A percentile compares a stretch with the other conserved stretches of the same genome.
Conservation (phyloP, 352 stramenopile genomes). For the Phytophthora foliorum region DNA sequence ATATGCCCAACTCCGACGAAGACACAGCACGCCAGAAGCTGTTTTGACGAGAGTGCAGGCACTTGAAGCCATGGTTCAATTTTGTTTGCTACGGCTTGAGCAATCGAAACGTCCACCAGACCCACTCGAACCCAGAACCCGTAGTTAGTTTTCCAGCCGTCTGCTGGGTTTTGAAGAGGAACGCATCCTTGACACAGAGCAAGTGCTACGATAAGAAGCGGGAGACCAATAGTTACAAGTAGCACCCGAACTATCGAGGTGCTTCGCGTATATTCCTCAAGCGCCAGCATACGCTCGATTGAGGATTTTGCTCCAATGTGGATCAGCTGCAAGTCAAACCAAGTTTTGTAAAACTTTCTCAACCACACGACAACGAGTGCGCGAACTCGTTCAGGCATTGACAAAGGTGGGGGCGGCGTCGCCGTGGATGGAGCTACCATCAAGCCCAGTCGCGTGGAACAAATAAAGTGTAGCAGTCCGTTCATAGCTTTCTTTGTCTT, state of each 20-base stretch:
- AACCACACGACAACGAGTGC: too few relatives aligned
- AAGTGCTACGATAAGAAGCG: conserved; percentile 1
- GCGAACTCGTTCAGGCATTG: too few relatives aligned
- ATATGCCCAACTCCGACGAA: background rate
- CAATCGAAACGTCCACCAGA: background rate
- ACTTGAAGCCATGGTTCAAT: conserved; percentile 2
- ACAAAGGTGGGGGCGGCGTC: too few relatives aligned
- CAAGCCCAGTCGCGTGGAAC: too few relatives aligned
- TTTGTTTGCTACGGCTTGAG: background rate
- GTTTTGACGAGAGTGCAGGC: background rate
- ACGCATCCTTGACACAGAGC: conserved; percentile 12
- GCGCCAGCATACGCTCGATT: conserved; percentile 3
- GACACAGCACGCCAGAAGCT: background rate
- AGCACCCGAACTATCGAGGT: background rate
- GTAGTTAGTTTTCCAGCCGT: conserved; percentile 13
- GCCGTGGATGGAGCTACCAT: too few relatives aligned
- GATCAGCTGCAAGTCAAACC: background rate
- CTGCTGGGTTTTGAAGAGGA: conserved; percentile 16
- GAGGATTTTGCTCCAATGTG: background rate
- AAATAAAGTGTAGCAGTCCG: too few relatives aligned
- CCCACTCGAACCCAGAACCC: conserved; percentile 13
- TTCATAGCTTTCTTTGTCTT: too few relatives aligned
- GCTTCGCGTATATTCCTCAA: background rate
- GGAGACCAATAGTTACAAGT: background rate
- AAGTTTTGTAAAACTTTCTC: background rate